A percentile compares a stretch with the other conserved stretches of the same genome.
These are phyloP conservation scores for Melastoma malabathricum DNA, from an alignment of 345 rosid genomes.

Conservation along the genomic window DNA sequence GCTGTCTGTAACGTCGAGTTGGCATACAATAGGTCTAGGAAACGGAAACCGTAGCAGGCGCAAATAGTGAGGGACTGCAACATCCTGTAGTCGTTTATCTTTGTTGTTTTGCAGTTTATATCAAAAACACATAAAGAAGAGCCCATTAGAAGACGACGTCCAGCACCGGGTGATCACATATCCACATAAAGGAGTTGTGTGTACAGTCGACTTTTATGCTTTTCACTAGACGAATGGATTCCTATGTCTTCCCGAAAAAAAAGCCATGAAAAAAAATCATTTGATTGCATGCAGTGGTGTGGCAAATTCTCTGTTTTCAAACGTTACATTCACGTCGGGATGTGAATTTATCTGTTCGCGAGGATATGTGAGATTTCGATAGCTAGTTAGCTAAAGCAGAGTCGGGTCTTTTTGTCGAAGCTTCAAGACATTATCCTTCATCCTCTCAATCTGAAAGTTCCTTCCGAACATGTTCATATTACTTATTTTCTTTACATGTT, in stretches of 20 bases:
- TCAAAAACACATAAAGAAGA: constrained; percentile 50
- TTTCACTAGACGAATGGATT: constrained; percentile 59
- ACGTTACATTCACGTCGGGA: constrained; percentile 70
- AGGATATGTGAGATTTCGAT: constrained; percentile 79
- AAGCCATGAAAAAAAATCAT: constrained; percentile 14
- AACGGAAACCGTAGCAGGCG: too few relatives aligned
- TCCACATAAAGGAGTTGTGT: constrained; percentile 64
- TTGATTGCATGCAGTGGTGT: constrained; percentile 7
- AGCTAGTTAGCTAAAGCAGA: constrained; percentile 78
- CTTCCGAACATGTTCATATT: constrained; percentile 51
- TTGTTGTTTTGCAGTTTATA: too few relatives aligned
- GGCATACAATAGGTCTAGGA: too few relatives aligned
- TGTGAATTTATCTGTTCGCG: constrained; percentile 68
- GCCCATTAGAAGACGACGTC: constrained; percentile 67
- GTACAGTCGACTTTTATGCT: constrained; percentile 74
- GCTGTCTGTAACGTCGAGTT: too few relatives aligned
- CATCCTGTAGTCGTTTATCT: too few relatives aligned
- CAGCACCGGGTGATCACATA: too few relatives aligned
- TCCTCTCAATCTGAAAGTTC: constrained; percentile 73
- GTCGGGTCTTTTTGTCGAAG: constrained; percentile 87
- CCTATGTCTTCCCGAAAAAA: constrained; percentile 41
- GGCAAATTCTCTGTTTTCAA: constrained; percentile 41
- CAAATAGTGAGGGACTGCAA: too few relatives aligned
- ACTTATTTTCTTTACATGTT: neutral
- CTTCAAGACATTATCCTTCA: constrained; percentile 83